Evolutionary conservation across 805 yeast genomes (phyloP).

Genomic region (Teunomyces panamensis): DNA sequence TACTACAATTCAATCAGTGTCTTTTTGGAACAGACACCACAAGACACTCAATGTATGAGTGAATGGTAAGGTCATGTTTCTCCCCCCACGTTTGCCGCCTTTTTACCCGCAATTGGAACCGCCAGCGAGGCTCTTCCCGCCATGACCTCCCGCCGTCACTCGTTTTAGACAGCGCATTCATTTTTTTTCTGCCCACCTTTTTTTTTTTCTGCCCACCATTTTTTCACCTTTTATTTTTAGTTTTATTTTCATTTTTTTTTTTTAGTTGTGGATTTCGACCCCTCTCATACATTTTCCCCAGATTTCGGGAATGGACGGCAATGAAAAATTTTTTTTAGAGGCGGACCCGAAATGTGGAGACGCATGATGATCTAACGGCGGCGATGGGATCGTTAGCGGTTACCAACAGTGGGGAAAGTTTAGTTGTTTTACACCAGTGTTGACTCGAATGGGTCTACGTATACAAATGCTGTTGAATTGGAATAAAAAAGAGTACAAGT

Average conservation of each 20-base stretch:
- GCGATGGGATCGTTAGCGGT: background rate
- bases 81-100: background rate
- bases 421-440: background rate
- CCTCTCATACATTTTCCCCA: slow-evolving; percentile 4
- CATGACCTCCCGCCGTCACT: background rate
- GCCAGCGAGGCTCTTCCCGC: background rate
- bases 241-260: background rate
- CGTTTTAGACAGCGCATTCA: background rate
- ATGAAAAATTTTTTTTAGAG: background rate
- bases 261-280: background rate
- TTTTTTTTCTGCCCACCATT: background rate
- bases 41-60: no score
- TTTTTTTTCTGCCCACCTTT: background rate
- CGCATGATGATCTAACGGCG: background rate
- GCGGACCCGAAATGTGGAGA: background rate
- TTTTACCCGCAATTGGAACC: background rate
- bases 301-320: slow-evolving; percentile 5
- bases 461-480: no score
- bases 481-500: no score
- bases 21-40: no score
- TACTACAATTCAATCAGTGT: no score
- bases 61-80: no score
- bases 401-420: no score
- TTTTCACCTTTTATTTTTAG: background rate
- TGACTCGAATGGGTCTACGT: no score